A percentile compares a stretch with the other conserved stretches of the same genome.
Evolutionary conservation across 176 grass and related monocot genomes (phyloP).

Genomic region (Carex scoparia): DNA sequence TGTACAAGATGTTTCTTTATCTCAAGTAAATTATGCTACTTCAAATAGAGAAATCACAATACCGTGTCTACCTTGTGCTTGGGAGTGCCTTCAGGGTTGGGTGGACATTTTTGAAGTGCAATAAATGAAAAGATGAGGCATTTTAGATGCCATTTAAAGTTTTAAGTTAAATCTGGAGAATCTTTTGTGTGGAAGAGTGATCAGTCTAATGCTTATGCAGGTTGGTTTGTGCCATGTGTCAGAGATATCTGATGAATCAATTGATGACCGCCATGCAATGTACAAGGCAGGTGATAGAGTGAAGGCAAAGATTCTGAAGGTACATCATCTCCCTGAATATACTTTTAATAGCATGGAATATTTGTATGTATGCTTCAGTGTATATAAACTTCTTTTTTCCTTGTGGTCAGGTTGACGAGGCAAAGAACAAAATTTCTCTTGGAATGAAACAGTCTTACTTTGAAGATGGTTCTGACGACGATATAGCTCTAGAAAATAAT

Average conservation of each 20-base stretch:
- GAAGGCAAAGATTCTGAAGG: conserved; percentile 84
- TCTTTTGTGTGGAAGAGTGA: conserved; percentile 16
- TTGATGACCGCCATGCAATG: conserved; percentile 54
- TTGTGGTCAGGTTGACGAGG: conserved; percentile 55
- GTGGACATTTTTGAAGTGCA: not conserved
- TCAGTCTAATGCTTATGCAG: conserved; percentile 38
- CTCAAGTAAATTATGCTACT: not conserved
- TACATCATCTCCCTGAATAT: conserved; percentile 15
- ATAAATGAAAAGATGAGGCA: not conserved
- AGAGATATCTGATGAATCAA: conserved; percentile 78
- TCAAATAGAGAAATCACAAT: not conserved
- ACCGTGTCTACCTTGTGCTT: not conserved
- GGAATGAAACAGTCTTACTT: conserved; percentile 86
- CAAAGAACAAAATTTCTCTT: conserved; percentile 66
- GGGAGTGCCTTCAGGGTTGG: not conserved
- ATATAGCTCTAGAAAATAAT: conserved; percentile 27
- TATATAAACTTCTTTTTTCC: conserved; percentile 6
- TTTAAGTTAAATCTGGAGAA: conserved; percentile 7
- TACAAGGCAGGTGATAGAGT: conserved; percentile 74
- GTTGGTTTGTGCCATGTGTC: conserved; percentile 95
- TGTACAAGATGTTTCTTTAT: not conserved
- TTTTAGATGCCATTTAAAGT: not conserved
- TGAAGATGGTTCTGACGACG: conserved; percentile 18
- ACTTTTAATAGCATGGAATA: not conserved
- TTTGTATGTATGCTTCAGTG: conserved; percentile 21